Percentiles rank a stretch among this genome's conserved stretches.
Conservation (phyloP, 2,329 filamentous ascomycete species). For the Aspergillus glaucus region DNA sequence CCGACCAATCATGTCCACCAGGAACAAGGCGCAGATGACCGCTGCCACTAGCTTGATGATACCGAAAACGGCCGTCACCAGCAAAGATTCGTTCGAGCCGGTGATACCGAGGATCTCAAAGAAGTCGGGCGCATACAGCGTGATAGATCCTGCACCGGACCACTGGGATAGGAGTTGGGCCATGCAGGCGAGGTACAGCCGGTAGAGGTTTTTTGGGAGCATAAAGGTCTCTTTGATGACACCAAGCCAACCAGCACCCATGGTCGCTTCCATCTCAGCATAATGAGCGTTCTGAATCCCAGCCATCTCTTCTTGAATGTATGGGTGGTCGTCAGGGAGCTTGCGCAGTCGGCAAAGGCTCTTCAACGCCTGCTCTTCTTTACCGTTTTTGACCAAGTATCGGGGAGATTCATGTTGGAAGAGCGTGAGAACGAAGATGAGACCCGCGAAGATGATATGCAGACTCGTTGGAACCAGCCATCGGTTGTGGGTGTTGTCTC, state of each 20-base stretch:
- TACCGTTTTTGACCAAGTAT: conserved; percentile 61
- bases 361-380: conserved; percentile 42
- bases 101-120: conserved; percentile 66
- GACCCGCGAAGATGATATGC: conserved; percentile 68
- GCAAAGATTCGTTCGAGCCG: conserved; percentile 61
- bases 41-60: conserved; percentile 65
- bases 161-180: conserved; percentile 69
- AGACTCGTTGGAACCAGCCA: conserved; percentile 65
- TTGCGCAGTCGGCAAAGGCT: conserved; percentile 52
- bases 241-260: conserved; percentile 58
- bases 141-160: conserved; percentile 68
- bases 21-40: conserved; percentile 65
- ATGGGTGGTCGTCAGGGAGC: conserved; percentile 54
- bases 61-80: conserved; percentile 70
- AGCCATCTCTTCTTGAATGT: conserved; percentile 56
- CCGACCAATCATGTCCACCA: conserved; percentile 72
- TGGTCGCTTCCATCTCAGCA: conserved; percentile 65
- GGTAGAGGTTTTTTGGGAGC: conserved; percentile 62
- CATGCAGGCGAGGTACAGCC: conserved; percentile 61
- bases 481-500: conserved; percentile 33
- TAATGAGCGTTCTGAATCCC: conserved; percentile 61
- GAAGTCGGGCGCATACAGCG: conserved; percentile 67
- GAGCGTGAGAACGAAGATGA: conserved; percentile 66
- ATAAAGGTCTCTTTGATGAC: conserved; percentile 63
- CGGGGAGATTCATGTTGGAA: conserved; percentile 65